Conservation (phyloP, 352 stramenopile genomes). For the Pythium aquatile region DNA sequence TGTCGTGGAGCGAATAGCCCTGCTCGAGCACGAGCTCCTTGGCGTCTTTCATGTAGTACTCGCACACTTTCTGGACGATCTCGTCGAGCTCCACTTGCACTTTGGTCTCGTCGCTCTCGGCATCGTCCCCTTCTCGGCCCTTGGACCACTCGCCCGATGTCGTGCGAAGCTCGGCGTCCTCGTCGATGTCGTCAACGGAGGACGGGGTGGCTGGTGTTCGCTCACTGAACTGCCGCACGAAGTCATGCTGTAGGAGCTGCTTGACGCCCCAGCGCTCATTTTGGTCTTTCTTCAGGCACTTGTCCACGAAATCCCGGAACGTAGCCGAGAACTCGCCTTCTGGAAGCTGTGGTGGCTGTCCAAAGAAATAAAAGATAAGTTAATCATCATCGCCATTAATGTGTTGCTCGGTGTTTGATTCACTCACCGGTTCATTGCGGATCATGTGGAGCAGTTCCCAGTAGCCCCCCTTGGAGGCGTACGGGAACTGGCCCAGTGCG, state of each 20-base stretch:
- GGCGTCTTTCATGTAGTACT: conserved; percentile 79
- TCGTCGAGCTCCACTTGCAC: conserved; percentile 72
- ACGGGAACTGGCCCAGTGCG: conserved; percentile 86
- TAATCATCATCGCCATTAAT: not conserved
- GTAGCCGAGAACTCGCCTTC: conserved; percentile 67
- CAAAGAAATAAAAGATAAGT: conserved; percentile 1
- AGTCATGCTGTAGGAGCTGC: conserved; percentile 71
- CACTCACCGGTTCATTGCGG: conserved; percentile 68
- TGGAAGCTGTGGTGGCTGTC: conserved; percentile 59
- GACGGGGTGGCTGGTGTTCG: conserved; percentile 6
- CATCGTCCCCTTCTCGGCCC: not conserved
- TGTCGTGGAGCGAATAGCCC: conserved; percentile 67
- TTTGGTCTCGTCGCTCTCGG: conserved; percentile 52
- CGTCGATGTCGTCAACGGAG: conserved; percentile 26
- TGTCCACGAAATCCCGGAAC: conserved; percentile 80
- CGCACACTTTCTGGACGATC: conserved; percentile 71
- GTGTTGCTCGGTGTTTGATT: not conserved
- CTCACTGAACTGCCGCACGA: conserved; percentile 44
- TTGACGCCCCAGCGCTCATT: conserved; percentile 79
- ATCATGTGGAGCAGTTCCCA: conserved; percentile 91
- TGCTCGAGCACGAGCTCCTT: conserved; percentile 74
- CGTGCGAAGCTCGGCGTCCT: conserved; percentile 23
- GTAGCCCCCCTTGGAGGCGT: conserved; percentile 83
- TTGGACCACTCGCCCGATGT: conserved; percentile 29
- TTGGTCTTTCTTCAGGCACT: conserved; percentile 81